Conservation (phyloP, 441 rosid species). For the Corymbia citriodora region DNA sequence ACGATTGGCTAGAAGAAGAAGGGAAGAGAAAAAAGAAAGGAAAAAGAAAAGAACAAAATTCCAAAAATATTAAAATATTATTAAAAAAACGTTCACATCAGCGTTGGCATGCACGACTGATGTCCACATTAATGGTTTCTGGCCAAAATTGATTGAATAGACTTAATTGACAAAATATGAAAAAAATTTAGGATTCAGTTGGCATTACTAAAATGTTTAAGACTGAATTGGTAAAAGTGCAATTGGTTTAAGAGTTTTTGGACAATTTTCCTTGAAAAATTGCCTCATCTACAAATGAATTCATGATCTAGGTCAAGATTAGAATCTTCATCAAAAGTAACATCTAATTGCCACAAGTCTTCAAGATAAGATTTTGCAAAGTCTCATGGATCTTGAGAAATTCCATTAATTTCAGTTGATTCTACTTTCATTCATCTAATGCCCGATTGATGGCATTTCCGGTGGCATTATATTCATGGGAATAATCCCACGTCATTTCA, state of each 20-base stretch:
- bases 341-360: neutral
- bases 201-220: too few relatives aligned
- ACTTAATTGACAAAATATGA: too few relatives aligned
- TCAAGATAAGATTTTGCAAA: neutral
- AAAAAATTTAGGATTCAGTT: too few relatives aligned
- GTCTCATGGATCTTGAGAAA: neutral
- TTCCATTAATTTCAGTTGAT: neutral
- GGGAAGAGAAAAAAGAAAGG: neutral
- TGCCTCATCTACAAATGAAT: neutral
- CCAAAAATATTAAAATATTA: too few relatives aligned
- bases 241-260: too few relatives aligned
- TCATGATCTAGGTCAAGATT: neutral
- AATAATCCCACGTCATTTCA: neutral
- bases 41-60: too few relatives aligned
- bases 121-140: accelerated
- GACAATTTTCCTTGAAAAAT: neutral
- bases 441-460: neutral
- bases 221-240: too few relatives aligned
- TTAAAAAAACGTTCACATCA: too few relatives aligned
- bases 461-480: neutral
- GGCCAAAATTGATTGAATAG: accelerated
- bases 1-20: neutral
- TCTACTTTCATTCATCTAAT: neutral
- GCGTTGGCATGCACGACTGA: too few relatives aligned
- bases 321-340: neutral